Evolutionary conservation across 768 basidiomycete genomes (phyloP).

Genomic region (Rhodotorula sphaerocarpa): DNA sequence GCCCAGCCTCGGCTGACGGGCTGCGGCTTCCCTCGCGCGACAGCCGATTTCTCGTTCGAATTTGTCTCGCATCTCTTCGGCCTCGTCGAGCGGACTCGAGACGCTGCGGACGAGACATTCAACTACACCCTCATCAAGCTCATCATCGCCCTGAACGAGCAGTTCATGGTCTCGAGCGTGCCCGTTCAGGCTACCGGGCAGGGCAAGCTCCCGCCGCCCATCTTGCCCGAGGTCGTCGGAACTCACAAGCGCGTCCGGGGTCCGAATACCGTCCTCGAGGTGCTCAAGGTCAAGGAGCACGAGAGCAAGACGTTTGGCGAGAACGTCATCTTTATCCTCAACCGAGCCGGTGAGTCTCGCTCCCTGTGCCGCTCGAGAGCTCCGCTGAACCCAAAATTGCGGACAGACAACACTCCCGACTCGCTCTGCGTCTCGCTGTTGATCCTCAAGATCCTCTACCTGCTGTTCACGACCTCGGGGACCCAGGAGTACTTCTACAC

Average conservation of each 20-base stretch:
- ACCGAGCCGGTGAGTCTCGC: constrained; percentile 66
- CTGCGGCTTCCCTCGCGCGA: constrained; percentile 5
- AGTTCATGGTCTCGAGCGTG: constrained; percentile 72
- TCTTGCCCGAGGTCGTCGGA: constrained; percentile 21
- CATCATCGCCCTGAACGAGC: constrained; percentile 87
- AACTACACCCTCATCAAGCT: constrained; percentile 94
- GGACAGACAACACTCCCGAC: constrained; percentile 77
- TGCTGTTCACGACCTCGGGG: constrained; percentile 85
- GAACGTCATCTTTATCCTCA: constrained; percentile 98
- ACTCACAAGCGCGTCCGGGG: constrained; percentile 29
- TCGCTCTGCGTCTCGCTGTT: constrained; percentile 90
- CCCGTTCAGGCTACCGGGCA: constrained; percentile 2
- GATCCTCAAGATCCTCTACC: constrained; percentile 85
- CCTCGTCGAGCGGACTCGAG: constrained; percentile 81
- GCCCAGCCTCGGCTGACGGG: no score
- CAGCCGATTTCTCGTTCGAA: constrained; percentile 68
- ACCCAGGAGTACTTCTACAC: constrained; percentile 97
- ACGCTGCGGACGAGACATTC: constrained; percentile 80
- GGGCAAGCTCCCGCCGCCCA: constrained; percentile 22
- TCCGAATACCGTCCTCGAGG: constrained; percentile 67
- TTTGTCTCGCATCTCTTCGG: constrained; percentile 88
- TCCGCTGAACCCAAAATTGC: neutral
- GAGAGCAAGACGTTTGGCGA: constrained; percentile 93
- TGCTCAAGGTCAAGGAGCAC: constrained; percentile 73
- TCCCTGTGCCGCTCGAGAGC: neutral